Percentiles rank a stretch among this genome's conserved stretches.
Conservation (phyloP, 2,329 filamentous ascomycete genomes). For the Xylariaceae sp. region DNA sequence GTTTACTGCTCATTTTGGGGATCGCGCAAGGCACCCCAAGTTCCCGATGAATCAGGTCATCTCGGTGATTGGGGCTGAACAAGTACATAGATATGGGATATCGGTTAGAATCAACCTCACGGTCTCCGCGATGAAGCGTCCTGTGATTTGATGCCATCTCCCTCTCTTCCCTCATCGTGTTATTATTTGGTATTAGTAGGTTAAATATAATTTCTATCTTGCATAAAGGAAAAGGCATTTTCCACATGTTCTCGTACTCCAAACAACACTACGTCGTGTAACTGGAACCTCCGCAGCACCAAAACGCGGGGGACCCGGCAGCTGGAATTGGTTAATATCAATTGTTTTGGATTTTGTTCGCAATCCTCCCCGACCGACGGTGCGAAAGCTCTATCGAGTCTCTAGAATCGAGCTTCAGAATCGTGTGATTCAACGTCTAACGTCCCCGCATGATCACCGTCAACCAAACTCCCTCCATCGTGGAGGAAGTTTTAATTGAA, state of each 20-base stretch:
- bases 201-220: neutral
- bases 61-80: constrained; percentile 28
- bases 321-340: neutral
- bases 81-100: neutral
- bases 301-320: neutral
- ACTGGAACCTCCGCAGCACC: neutral
- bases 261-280: neutral
- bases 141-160: too few species aligned
- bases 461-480: constrained; percentile 21
- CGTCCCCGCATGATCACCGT: constrained; percentile 15
- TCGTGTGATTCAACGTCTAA: neutral
- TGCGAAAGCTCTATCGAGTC: neutral
- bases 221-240: neutral
- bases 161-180: neutral
- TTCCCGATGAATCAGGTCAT: constrained; percentile 5
- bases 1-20: neutral
- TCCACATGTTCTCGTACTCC: neutral
- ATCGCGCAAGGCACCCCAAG: constrained; percentile 7
- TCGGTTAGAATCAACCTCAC: constrained; percentile 8
- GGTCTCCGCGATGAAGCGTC: too few species aligned
- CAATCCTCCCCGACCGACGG: neutral
- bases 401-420: too few species aligned
- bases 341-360: neutral
- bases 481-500: constrained; percentile 22
- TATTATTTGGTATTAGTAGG: neutral